These are phyloP conservation scores for Coniochaeta sp. DNA, from an alignment of 2,329 filamentous ascomycete species.

Conservation along the genomic window DNA sequence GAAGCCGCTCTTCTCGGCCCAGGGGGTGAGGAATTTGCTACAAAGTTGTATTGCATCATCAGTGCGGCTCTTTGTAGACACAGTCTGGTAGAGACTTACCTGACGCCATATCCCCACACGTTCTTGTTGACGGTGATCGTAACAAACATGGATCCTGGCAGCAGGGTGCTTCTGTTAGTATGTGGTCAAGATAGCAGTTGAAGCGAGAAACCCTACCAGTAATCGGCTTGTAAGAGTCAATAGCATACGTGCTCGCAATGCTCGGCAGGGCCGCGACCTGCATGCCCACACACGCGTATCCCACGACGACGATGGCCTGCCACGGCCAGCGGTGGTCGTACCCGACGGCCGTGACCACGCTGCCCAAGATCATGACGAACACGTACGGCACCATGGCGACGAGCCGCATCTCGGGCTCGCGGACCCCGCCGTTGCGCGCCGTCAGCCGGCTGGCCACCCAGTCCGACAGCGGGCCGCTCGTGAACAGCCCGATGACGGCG, in stretches of 20 bases:
- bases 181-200: not conserved
- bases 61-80: not conserved
- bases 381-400: slow-evolving; percentile 36
- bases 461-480: slow-evolving; percentile 35
- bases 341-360: slow-evolving; percentile 35
- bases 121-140: slow-evolving; percentile 20
- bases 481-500: slow-evolving; percentile 30
- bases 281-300: slow-evolving; percentile 29
- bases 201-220: not conserved
- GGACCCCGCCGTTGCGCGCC: slow-evolving; percentile 33
- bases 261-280: slow-evolving; percentile 43
- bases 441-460: slow-evolving; percentile 31
- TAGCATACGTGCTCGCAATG: slow-evolving; percentile 51
- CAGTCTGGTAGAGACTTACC: slow-evolving; percentile 2
- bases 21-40: slow-evolving; percentile 19
- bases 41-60: not conserved
- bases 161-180: not conserved
- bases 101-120: slow-evolving; percentile 20
- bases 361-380: slow-evolving; percentile 34
- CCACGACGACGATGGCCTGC: slow-evolving; percentile 38
- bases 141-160: slow-evolving; percentile 33
- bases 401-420: slow-evolving; percentile 41
- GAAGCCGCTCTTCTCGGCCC: slow-evolving; percentile 16
- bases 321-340: slow-evolving; percentile 41
- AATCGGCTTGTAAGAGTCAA: slow-evolving; percentile 56